These are phyloP conservation scores for Tetragonia tetragonoides DNA, from an alignment of 148 eudicot genomes.

Conservation along the genomic window DNA sequence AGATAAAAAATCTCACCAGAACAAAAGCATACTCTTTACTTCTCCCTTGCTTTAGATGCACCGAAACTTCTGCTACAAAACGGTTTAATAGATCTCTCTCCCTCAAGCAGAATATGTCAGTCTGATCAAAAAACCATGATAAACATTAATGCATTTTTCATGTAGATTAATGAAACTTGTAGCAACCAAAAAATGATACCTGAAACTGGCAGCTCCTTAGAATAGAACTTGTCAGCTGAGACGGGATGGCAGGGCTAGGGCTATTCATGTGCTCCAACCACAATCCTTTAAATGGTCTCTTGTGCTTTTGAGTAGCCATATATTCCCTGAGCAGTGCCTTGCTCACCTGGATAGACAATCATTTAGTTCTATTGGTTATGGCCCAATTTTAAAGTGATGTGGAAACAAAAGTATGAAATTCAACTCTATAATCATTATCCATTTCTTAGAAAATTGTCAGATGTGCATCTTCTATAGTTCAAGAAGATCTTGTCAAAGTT, in stretches of 20 bases:
- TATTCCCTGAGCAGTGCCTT: constrained; percentile 77
- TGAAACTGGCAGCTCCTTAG: constrained; percentile 65
- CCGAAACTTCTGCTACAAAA: constrained; percentile 72
- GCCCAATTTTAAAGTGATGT: neutral
- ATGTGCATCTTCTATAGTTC: neutral
- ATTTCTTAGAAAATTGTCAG: neutral
- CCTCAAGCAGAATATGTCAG: constrained; percentile 78
- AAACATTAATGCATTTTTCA: constrained; percentile 2
- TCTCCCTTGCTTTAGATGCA: constrained; percentile 59
- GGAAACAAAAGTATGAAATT: neutral
- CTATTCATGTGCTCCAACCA: constrained; percentile 94
- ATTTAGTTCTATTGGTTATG: neutral
- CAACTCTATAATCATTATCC: neutral
- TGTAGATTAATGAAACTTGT: constrained; percentile 5
- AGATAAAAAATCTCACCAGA: constrained; percentile 43
- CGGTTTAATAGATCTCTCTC: constrained; percentile 81
- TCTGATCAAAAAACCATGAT: constrained; percentile 36
- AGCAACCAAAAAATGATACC: constrained; percentile 39
- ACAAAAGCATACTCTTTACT: constrained; percentile 73
- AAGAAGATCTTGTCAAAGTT: neutral
- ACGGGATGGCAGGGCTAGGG: constrained; percentile 60
- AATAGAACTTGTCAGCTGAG: constrained; percentile 55
- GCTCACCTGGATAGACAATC: constrained; percentile 59
- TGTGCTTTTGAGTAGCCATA: constrained; percentile 52
- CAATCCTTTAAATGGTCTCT: constrained; percentile 76